Evolutionary conservation across 805 yeast species (phyloP), one percentile per base, ranked within the genome.

Genomic region (Hanseniaspora hatyaiensis): DNA sequence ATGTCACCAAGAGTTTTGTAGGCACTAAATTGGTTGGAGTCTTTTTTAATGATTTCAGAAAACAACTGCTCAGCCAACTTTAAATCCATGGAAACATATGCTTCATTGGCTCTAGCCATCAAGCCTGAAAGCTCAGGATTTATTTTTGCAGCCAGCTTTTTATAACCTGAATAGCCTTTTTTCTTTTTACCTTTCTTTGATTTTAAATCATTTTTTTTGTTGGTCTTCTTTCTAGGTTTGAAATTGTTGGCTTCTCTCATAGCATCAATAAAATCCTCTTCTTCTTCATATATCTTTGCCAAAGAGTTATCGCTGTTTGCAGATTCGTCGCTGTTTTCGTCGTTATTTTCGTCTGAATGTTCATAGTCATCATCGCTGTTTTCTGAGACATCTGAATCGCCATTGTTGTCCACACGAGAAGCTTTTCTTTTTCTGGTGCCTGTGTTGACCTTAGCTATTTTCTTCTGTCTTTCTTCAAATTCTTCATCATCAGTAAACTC

Each of bases 1-100:
- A 89, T 82, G 57, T 84, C 95, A 40, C 96, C 96, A 38, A 87
- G 65, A 0, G 94, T 82, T 56, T 82, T 80, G 67, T 88, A 88
- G 0, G 96, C 96, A 38, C 82, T 77, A 60, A 76, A 80, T 59
- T 83, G 82, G 53, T 75, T 74, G 12, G 84, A 80, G 58, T 87
- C 95, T 47, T 78, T 69, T 55, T 79, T 77, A 51, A 89, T 78
- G 11, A 86, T 94, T 52, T 76, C 84, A 54, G 69, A 65, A 62
- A 73, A 88, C 42, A 72, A 59, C 43, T 72, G 64, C 54, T 75
- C 72, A 0, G 94, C 89, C 1, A 65, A 69, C 26, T 71, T 74
- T 16, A 74, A 69, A 55, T 82, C 80, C 41, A 72, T 71, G 26
- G 42, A 59, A 1, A 82, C 94, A 67, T 80, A 87, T 0, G 86